Conservation (phyloP, 306 rosid species). For the Cicer judaicum region DNA sequence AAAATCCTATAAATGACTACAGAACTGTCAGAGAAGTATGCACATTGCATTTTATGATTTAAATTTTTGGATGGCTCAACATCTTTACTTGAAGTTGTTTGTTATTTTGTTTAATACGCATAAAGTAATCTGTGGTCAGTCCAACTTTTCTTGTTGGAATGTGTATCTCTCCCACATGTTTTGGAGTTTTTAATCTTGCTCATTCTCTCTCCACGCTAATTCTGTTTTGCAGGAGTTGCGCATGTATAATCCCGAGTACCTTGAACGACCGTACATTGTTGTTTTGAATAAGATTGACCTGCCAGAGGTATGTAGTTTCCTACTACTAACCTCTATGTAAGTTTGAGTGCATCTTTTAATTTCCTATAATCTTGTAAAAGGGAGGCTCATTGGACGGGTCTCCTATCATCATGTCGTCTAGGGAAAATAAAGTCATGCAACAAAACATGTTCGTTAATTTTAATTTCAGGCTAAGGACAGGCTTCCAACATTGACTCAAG, state of each 20-base stretch:
- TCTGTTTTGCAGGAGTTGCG: slow-evolving; percentile 82
- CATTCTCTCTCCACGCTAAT: slow-evolving; percentile 33
- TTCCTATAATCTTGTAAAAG: slow-evolving; percentile 29
- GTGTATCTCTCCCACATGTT: slow-evolving; percentile 18
- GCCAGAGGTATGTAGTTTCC: slow-evolving; percentile 69
- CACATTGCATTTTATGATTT: slow-evolving; percentile 18
- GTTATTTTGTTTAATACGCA: slow-evolving; percentile 15
- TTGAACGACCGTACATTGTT: slow-evolving; percentile 88
- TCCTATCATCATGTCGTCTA: not conserved
- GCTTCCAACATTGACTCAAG: slow-evolving; percentile 63
- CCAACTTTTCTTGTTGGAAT: slow-evolving; percentile 33
- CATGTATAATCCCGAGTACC: slow-evolving; percentile 95
- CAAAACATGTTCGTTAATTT: slow-evolving; percentile 22
- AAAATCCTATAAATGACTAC: slow-evolving; percentile 82
- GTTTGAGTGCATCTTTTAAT: slow-evolving; percentile 10
- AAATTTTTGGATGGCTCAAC: slow-evolving; percentile 21
- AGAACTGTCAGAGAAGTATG: slow-evolving; percentile 93
- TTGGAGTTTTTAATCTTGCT: slow-evolving; percentile 24
- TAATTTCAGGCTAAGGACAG: slow-evolving; percentile 67
- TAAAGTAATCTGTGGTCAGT: slow-evolving; percentile 25
- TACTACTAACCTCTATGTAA: slow-evolving; percentile 1
- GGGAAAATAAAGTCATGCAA: slow-evolving; percentile 13
- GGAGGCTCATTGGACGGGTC: not conserved
- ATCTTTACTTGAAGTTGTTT: slow-evolving; percentile 28
- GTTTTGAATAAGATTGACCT: slow-evolving; percentile 93